Conservation (phyloP, 768 basidiomycete species). For the Russula abietina region DNA sequence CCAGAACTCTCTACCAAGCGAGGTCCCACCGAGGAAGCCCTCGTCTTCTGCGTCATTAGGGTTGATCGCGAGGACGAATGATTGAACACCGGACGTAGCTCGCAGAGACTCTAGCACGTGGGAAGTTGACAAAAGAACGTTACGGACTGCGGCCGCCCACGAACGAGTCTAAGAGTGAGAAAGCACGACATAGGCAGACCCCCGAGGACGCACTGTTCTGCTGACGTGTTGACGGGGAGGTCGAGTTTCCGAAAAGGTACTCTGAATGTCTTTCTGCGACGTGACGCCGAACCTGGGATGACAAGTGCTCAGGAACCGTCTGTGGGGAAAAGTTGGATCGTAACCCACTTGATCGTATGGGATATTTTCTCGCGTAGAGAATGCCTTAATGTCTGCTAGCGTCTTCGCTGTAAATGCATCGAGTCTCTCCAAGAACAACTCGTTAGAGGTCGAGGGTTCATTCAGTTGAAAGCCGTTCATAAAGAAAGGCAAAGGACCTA, state of each 20-base stretch:
- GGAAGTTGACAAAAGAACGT: slow-evolving; percentile 46
- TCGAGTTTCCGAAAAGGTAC: slow-evolving; percentile 41
- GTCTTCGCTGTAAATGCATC: slow-evolving; percentile 58
- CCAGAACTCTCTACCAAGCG: slow-evolving; percentile 62
- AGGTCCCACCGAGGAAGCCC: slow-evolving; percentile 60
- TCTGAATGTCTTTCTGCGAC: slow-evolving; percentile 62
- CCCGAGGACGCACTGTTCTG: slow-evolving; percentile 22
- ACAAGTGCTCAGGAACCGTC: neutral
- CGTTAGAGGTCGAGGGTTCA: slow-evolving; percentile 37
- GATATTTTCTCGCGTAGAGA: slow-evolving; percentile 53
- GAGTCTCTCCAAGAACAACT: slow-evolving; percentile 56
- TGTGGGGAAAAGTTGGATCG: neutral
- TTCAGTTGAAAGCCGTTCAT: slow-evolving; percentile 22
- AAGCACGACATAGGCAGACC: neutral
- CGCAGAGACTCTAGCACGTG: slow-evolving; percentile 49
- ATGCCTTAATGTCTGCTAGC: slow-evolving; percentile 50
- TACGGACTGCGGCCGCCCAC: slow-evolving; percentile 35
- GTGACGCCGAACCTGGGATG: slow-evolving; percentile 42
- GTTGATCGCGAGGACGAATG: slow-evolving; percentile 57
- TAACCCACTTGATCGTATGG: slow-evolving; percentile 53
- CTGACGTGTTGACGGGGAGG: neutral
- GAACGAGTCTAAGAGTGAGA: neutral
- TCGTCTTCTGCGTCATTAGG: slow-evolving; percentile 41
- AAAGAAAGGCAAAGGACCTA: neutral
- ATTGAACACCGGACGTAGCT: slow-evolving; percentile 47